These are phyloP conservation scores for Trypanosoma lewisi DNA, from an alignment of 208 protist genomes.

Conservation along the genomic window DNA sequence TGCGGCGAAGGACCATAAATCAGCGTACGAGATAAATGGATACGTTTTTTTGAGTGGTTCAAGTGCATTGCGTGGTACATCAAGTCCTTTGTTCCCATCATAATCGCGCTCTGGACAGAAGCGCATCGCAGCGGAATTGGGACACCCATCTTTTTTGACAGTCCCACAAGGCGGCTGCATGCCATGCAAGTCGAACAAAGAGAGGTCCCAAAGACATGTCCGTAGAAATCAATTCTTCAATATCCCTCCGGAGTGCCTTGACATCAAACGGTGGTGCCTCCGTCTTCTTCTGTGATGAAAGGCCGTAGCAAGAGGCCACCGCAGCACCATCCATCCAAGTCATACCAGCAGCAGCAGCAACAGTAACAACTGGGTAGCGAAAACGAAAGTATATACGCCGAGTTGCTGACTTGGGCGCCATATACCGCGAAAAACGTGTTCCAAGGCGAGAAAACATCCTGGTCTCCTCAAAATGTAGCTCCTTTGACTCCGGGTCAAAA, in stretches of 20 bases:
- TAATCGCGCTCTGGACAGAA: conserved; percentile 78
- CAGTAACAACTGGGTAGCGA: conserved; percentile 24
- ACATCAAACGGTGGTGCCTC: conserved; percentile 59
- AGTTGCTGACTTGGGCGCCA: conserved; percentile 5
- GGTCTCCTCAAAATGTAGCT: not conserved
- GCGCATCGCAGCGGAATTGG: conserved; percentile 78
- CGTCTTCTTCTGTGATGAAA: not conserved
- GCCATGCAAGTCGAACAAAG: conserved; percentile 78
- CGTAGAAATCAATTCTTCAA: conserved; percentile 51
- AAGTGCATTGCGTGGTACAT: conserved; percentile 72
- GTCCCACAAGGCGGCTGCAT: conserved; percentile 73
- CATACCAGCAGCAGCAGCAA: conserved; percentile 19
- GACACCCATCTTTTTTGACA: conserved; percentile 57
- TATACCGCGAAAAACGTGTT: conserved; percentile 35
- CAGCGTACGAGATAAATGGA: conserved; percentile 90
- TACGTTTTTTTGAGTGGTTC: conserved; percentile 88
- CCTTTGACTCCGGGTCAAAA: too few species aligned
- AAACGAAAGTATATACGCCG: not conserved
- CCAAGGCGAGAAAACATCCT: conserved; percentile 39
- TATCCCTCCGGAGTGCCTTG: conserved; percentile 40
- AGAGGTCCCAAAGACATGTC: conserved; percentile 52
- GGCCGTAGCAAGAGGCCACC: conserved; percentile 34
- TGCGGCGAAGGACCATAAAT: conserved; percentile 90
- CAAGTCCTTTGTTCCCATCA: conserved; percentile 85
- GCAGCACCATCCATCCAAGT: conserved; percentile 29